Conservation (phyloP, 371 early-diverging fungal genomes). For the Apophysomyces trapeziformis region DNA sequence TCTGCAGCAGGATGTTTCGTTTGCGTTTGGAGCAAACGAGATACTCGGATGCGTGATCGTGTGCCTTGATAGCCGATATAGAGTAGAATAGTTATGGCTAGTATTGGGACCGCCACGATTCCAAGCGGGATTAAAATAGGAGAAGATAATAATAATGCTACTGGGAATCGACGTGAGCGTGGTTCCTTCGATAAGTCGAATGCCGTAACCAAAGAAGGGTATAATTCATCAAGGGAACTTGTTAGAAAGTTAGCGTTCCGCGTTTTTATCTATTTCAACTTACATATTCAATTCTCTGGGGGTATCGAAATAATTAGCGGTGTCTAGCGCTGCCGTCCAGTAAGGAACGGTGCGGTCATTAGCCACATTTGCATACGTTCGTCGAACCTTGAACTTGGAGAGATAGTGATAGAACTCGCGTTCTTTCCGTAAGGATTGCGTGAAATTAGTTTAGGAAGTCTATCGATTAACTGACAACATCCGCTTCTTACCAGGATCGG, state of each 20-base stretch:
- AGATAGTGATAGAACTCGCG: slow-evolving; percentile 58
- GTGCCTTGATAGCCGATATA: slow-evolving; percentile 36
- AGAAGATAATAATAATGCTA: slow-evolving; percentile 5
- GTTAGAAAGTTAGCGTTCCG: not conserved
- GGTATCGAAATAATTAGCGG: slow-evolving; percentile 53
- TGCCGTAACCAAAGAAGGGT: slow-evolving; percentile 17
- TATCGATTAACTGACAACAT: not conserved
- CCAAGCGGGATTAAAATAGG: slow-evolving; percentile 12
- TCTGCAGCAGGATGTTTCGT: slow-evolving; percentile 9
- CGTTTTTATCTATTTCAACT: slow-evolving; percentile 17
- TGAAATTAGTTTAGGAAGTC: not conserved
- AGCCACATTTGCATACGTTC: slow-evolving; percentile 68
- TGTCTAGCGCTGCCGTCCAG: slow-evolving; percentile 66
- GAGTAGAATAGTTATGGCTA: slow-evolving; percentile 14
- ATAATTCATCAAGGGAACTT: slow-evolving; percentile 20
- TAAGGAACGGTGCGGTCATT: slow-evolving; percentile 76
- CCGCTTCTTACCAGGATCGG: slow-evolving; percentile 59
- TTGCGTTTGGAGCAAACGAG: slow-evolving; percentile 15
- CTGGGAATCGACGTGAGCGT: not conserved
- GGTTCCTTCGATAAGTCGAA: slow-evolving; percentile 7
- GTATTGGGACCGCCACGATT: slow-evolving; percentile 17
- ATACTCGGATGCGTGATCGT: slow-evolving; percentile 32
- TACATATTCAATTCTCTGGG: slow-evolving; percentile 51
- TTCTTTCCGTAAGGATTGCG: slow-evolving; percentile 14
- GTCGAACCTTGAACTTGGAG: slow-evolving; percentile 50